A percentile compares a stretch with the other conserved stretches of the same genome.
Evolutionary conservation across 208 protist genomes (phyloP).

Genomic region (Crithidia sp.): DNA sequence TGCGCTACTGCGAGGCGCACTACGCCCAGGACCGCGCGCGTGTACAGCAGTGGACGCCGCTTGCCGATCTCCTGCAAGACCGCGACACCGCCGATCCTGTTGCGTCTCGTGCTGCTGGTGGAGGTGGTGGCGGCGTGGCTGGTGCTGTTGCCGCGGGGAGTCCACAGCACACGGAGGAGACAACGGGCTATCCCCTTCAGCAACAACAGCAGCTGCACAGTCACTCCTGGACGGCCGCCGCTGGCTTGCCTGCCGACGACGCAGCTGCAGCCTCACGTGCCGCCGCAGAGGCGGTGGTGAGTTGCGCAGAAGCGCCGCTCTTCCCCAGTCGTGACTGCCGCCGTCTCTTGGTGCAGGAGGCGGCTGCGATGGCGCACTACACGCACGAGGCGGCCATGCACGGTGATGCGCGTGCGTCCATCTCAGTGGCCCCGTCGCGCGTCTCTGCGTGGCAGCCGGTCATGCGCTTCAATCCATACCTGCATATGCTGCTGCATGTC

Average conservation of each 20-base stretch:
- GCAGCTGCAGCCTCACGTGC: not conserved
- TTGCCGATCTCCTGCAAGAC: not conserved
- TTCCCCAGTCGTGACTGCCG: constrained; percentile 23
- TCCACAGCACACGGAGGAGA: not conserved
- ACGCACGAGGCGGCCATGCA: not conserved
- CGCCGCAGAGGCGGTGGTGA: not conserved
- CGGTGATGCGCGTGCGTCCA: not conserved
- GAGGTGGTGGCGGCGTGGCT: not conserved
- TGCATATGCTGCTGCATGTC: constrained; percentile 55
- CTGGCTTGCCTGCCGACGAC: not conserved
- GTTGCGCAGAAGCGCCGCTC: not conserved
- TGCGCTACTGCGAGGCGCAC: constrained; percentile 51
- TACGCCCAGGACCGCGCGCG: constrained; percentile 14
- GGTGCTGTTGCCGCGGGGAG: no score
- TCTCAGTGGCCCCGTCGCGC: constrained; percentile 3
- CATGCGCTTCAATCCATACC: constrained; percentile 43
- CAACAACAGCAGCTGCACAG: not conserved
- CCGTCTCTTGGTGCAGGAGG: constrained; percentile 3
- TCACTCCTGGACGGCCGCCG: not conserved
- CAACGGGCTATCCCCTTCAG: not conserved
- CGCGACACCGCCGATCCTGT: no score
- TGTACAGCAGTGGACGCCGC: not conserved
- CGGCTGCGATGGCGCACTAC: constrained; percentile 17
- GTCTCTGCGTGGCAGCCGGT: not conserved
- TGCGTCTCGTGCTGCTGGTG: no score